Percentiles rank a stretch among this genome's conserved stretches.
Evolutionary conservation across 1,139 yeast species (phyloP).

Genomic region (Geotrichum australiense): DNA sequence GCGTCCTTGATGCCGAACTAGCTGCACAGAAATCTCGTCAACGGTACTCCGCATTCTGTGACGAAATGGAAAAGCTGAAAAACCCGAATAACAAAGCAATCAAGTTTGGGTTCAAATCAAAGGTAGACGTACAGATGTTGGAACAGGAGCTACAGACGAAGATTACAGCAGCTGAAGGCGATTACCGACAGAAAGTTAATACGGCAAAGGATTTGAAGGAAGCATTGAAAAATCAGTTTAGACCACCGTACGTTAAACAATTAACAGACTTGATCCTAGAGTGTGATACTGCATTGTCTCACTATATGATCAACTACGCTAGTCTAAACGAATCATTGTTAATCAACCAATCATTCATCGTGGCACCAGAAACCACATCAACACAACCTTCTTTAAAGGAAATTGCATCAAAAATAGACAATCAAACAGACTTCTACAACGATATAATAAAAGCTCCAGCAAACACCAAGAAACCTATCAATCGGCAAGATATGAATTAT

Average conservation of each 20-base stretch:
- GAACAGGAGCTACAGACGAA: constrained; percentile 83
- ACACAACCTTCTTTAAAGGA: constrained; percentile 59
- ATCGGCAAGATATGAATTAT: constrained; percentile 50
- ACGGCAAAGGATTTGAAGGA: constrained; percentile 67
- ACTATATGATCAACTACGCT: constrained; percentile 83
- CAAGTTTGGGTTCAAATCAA: constrained; percentile 57
- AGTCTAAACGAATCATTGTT: constrained; percentile 79
- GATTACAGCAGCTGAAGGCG: constrained; percentile 77
- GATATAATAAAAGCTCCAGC: constrained; percentile 42
- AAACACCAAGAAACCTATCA: constrained; percentile 28
- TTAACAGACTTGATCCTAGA: constrained; percentile 75
- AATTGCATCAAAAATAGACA: constrained; percentile 69
- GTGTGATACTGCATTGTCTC: constrained; percentile 79
- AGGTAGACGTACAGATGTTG: constrained; percentile 71
- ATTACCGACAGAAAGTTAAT: constrained; percentile 70
- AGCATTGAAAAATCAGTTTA: constrained; percentile 60
- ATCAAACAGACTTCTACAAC: constrained; percentile 72
- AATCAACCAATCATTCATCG: constrained; percentile 76
- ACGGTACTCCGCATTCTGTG: constrained; percentile 73
- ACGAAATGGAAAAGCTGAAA: constrained; percentile 76
- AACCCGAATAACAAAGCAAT: constrained; percentile 63
- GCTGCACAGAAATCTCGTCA: constrained; percentile 84
- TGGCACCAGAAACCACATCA: constrained; percentile 57
- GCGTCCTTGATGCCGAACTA: constrained; percentile 69
- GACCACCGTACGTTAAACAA: constrained; percentile 72